phyloP scores from a whole-genome alignment of 345 rosid species.

The Pistacia atlantica region DNA sequence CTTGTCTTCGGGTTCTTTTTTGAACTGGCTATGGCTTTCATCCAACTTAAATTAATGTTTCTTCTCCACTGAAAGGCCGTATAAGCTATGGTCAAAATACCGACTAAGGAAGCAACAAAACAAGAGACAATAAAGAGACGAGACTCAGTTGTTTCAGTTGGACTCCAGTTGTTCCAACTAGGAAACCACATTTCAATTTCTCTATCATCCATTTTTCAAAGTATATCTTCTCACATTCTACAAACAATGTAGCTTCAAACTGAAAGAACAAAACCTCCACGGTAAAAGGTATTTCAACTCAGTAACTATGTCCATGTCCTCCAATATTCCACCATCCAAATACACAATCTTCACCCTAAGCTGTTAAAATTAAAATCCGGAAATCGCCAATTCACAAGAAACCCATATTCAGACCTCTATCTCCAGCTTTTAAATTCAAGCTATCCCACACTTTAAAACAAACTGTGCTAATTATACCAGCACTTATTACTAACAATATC shows the following conservation, averaged over 20 bases:
- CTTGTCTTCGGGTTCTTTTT: constrained; percentile 90
- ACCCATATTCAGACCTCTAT: constrained; percentile 1
- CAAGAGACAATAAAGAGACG: constrained; percentile 63
- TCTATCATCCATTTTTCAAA: constrained; percentile 61
- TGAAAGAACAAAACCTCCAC: constrained; percentile 9
- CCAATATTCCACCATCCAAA: background rate
- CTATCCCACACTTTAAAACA: background rate
- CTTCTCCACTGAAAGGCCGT: constrained; percentile 97
- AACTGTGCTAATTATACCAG: background rate
- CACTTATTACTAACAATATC: background rate
- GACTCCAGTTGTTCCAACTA: constrained; percentile 49
- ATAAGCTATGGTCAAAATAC: constrained; percentile 80
- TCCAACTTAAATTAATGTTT: constrained; percentile 92
- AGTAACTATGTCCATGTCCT: background rate
- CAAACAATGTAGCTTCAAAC: background rate
- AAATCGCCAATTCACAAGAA: background rate
- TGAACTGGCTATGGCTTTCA: constrained; percentile 86
- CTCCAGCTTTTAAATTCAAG: constrained; percentile 8
- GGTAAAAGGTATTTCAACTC: background rate
- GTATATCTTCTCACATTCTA: constrained; percentile 25
- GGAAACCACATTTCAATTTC: constrained; percentile 53
- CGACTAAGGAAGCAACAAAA: constrained; percentile 71
- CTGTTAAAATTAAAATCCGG: background rate
- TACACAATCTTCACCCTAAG: background rate
- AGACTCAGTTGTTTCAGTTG: constrained; percentile 57